Evolutionary conservation across 31 red algal species (phyloP), one percentile per base, ranked within the genome.

Genomic region (Porphyra umbilicalis): DNA sequence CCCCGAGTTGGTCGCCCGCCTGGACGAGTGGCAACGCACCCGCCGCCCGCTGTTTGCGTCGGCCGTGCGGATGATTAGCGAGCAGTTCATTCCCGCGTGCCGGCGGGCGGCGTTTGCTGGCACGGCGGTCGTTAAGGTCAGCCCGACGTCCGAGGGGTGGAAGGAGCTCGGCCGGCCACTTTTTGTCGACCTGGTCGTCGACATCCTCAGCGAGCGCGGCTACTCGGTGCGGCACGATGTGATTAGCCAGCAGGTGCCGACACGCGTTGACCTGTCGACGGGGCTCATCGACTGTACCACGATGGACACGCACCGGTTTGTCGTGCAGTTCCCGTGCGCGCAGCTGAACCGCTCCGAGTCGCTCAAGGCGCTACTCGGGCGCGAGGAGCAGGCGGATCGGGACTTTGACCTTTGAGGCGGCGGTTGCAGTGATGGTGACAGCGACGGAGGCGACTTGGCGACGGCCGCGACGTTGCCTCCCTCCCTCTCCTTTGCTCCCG

Each of bases 181-280:
- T 29, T 78, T 20, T 78, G 35, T 78, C 4, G 76, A 78, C 76
- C 32, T 78, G 76, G 76, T 78, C 25, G 34, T 78, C 25, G 76
- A 78, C 33, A 35, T 78, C 13, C 76, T 78, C 15, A 78, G 76
- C 35, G 76, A 78, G 33, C 76, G 76, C 76, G 76, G 76, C 34
- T 78, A 78, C 76, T 35, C 35, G 76, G 32, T 33, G 34, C 76
- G 35, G 32, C 76, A 78, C 76, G 76, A 78, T n/a, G 57, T 71
- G 57, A 29, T 71, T 18, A 71, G 57, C 57, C 57, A 71, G 14
- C 57, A 71, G 57, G 57, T 71, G 14, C 57, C 57, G 57, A 71
- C 57, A 29, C 57, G 57, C 16, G 57, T 71, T 18, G 57, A 71
- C 57, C 57, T 71, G 25, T 18, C 25, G 18, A 71, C 57, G 0